Percentiles rank a stretch among this genome's conserved stretches.
Conservation (phyloP, 2,329 filamentous ascomycete genomes). For the Sporothrix variecibatus region DNA sequence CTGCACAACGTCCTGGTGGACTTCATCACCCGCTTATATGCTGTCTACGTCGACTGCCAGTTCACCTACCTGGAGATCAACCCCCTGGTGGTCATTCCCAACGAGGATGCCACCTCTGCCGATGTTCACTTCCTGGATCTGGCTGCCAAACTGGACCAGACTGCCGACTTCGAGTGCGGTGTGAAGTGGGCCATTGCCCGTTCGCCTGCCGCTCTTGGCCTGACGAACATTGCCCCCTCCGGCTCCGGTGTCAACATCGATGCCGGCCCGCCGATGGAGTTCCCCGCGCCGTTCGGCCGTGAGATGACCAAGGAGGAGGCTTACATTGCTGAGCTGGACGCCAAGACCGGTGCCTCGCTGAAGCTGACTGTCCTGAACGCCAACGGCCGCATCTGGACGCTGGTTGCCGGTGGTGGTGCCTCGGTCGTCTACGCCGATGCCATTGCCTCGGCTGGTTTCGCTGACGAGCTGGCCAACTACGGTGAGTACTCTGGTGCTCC, state of each 20-base stretch:
- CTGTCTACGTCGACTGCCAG: slow-evolving; percentile 99
- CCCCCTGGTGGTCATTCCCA: slow-evolving; percentile 96
- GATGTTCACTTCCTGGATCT: slow-evolving; percentile 98
- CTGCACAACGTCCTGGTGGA: slow-evolving; percentile 98
- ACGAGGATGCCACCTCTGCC: slow-evolving; percentile 85
- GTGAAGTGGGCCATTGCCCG: slow-evolving; percentile 98
- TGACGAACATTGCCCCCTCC: slow-evolving; percentile 65
- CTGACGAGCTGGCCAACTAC: slow-evolving; percentile 97
- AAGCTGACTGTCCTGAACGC: slow-evolving; percentile 96
- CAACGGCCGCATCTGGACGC: slow-evolving; percentile 91
- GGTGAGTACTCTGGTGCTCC: slow-evolving; percentile 99
- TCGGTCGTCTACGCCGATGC: slow-evolving; percentile 99
- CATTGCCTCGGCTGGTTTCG: slow-evolving; percentile 94
- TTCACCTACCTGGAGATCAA: slow-evolving; percentile 99
- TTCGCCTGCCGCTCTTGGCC: slow-evolving; percentile 82
- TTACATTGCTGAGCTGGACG: slow-evolving; percentile 97
- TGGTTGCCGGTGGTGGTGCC: slow-evolving; percentile 98
- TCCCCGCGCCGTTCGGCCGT: slow-evolving; percentile 97
- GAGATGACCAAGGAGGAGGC: slow-evolving; percentile 98
- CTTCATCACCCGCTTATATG: slow-evolving; percentile 98
- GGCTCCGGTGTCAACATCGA: slow-evolving; percentile 77
- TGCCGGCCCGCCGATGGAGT: slow-evolving; percentile 96
- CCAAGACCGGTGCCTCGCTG: slow-evolving; percentile 97
- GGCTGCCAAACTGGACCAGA: slow-evolving; percentile 98
- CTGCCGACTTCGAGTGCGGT: slow-evolving; percentile 98